Evolutionary conservation across 805 yeast genomes (phyloP).

Genomic region (Candida dendrica): DNA sequence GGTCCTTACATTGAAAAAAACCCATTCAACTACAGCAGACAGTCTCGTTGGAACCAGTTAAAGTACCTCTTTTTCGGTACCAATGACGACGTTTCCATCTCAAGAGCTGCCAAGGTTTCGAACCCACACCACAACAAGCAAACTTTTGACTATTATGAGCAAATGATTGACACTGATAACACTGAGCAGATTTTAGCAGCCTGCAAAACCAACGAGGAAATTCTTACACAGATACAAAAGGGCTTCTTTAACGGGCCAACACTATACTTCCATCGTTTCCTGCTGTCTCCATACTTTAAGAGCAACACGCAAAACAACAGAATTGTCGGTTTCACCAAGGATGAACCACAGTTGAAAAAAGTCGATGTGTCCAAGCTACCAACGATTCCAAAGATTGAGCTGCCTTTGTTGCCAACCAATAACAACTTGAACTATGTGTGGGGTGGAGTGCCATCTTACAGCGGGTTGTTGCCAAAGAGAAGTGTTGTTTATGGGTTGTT

Average conservation of each 20-base stretch:
- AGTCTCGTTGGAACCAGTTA: constrained; percentile 1
- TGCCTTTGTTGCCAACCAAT: constrained; percentile 11
- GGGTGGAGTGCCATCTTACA: constrained; percentile 7
- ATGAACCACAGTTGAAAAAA: constrained; percentile 12
- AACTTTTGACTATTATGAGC: constrained; percentile 15
- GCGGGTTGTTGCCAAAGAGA: constrained; percentile 7
- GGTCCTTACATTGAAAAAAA: constrained; percentile 11
- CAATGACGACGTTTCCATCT: constrained; percentile 6
- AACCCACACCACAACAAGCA: constrained; percentile 12
- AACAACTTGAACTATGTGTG: constrained; percentile 11
- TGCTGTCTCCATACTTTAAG: constrained; percentile 14
- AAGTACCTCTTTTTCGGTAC: constrained; percentile 4
- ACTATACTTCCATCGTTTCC: constrained; percentile 14
- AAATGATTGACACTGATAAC: constrained; percentile 8
- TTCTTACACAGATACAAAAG: constrained; percentile 13
- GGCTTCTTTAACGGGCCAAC: constrained; percentile 18
- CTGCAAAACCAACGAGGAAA: constrained; percentile 15
- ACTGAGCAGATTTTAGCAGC: constrained; percentile 11
- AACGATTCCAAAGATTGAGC: constrained; percentile 1
- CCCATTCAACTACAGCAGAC: constrained; percentile 5
- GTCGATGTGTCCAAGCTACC: constrained; percentile 6
- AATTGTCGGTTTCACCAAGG: constrained; percentile 11
- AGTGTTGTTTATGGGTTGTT: constrained; percentile 17
- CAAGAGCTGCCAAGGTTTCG: constrained; percentile 2
- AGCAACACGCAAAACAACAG: constrained; percentile 6